Base-by-base conservation (phyloP, 805 yeast genomes). In the Yamadazyma laniorum region DNA sequence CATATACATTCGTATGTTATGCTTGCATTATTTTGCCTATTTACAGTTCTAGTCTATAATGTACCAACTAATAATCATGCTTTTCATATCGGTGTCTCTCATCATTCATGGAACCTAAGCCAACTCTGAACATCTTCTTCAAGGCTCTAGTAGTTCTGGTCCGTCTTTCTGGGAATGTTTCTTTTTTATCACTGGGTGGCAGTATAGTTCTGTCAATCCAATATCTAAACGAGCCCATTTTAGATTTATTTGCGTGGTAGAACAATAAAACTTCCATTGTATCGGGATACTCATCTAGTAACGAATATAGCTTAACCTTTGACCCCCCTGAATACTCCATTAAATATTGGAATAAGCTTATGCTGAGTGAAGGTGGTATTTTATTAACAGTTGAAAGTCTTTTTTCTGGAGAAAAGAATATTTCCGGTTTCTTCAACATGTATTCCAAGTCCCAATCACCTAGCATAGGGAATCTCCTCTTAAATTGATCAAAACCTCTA, bases 241-340 rank as follows among this genome's bases (percentile, higher is more conserved):
- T 30, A 5, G 9, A 5, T n/a, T 8, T 30, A 8, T n/a, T n/a
- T 4, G 27, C 8, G 11, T 32, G 22, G 15, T 12, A 21, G 3
- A 17, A 47, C 22, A 57, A 35, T 30, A 64, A 46, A 32, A 47
- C 60, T 43, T 61, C 67, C 26, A 65, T 49, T 5, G 67, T 53
- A 19, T 51, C 53, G 6, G 70, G 71, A 37, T 44, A 66, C 28
- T 55, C 45, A 34, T 64, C 65, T 57, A 59, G 58, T 34, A 65
- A 45, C 18, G 41, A 36, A 35, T 56, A 64, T 13, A 63, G 61
- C 18, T 46, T 36, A 5, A 17, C 33, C 18, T 45, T 39, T 34
- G 53, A 51, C 6, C 45, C 49, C 11, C 45, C 40, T 23, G 54
- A 51, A 29, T 47, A 44, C 15, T 39, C 14, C 31, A 48, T 45